Conservation (phyloP, 164 flowering plant genomes). For the Buxus sempervirens region DNA sequence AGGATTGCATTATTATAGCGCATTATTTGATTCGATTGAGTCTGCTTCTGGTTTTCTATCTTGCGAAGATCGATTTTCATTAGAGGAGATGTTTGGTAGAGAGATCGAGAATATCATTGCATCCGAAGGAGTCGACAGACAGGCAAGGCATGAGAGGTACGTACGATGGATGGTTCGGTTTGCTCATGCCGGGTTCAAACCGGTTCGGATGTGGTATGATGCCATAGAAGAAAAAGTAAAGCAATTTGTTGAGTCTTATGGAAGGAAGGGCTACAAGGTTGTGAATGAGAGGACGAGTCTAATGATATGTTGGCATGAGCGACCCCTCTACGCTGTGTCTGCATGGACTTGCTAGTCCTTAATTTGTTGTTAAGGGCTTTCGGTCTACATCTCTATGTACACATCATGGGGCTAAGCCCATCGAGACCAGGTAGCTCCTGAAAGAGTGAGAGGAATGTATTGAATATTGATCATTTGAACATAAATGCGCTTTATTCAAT, state of each 20-base stretch:
- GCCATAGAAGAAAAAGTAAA: constrained; percentile 18
- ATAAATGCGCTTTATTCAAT: too few relatives aligned
- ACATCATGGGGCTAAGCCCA: too few relatives aligned
- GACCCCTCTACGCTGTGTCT: constrained; percentile 38
- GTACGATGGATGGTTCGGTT: constrained; percentile 31
- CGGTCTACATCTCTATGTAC: too few relatives aligned
- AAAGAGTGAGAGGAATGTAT: too few relatives aligned
- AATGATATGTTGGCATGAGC: constrained; percentile 47
- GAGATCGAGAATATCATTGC: constrained; percentile 41
- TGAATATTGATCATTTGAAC: too few relatives aligned
- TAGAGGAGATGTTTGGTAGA: constrained; percentile 40
- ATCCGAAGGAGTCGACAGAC: constrained; percentile 40
- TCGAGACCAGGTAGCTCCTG: too few relatives aligned
- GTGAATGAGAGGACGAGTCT: constrained; percentile 18
- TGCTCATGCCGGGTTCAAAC: constrained; percentile 29
- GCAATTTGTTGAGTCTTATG: constrained; percentile 15
- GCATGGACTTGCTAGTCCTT: constrained; percentile 31
- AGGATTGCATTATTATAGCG: constrained; percentile 32
- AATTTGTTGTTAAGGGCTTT: too few relatives aligned
- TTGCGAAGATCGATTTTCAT: constrained; percentile 12
- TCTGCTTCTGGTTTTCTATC: constrained; percentile 7
- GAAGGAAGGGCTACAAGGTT: constrained; percentile 28
- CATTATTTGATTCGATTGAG: constrained; percentile 35
- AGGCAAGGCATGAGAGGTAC: constrained; percentile 32
- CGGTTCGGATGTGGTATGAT: constrained; percentile 27